Percentiles rank a stretch among this genome's conserved stretches.
These are phyloP conservation scores for Ligustrum vulgare DNA, from an alignment of 257 asterid genomes.

Conservation along the genomic window DNA sequence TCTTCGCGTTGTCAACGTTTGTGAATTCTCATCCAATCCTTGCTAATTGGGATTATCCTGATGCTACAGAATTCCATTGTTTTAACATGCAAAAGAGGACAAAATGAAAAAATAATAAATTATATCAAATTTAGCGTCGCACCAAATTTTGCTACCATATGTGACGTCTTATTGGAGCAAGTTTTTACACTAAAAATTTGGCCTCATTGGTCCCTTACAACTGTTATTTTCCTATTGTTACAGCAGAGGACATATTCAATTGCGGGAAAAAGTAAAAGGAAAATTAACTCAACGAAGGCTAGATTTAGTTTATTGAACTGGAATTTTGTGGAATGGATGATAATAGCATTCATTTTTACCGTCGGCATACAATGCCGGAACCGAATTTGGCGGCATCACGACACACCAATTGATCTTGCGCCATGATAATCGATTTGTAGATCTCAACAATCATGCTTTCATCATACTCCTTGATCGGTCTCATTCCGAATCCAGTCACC, in stretches of 20 bases:
- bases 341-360: slow-evolving; percentile 15
- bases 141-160: too few relatives aligned
- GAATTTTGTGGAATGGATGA: background rate
- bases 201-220: too few relatives aligned
- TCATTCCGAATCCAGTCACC: slow-evolving; percentile 1
- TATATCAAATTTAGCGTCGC: too few relatives aligned
- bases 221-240: background rate
- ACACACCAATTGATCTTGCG: slow-evolving; percentile 26
- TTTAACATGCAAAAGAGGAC: too few relatives aligned
- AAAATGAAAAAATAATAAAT: too few relatives aligned
- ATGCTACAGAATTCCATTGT: too few relatives aligned
- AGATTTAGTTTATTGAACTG: background rate
- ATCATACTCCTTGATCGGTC: slow-evolving; percentile 59
- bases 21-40: too few relatives aligned
- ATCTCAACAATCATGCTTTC: slow-evolving; percentile 62
- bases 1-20: too few relatives aligned
- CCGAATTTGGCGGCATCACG: slow-evolving; percentile 34
- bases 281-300: background rate
- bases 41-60: too few relatives aligned
- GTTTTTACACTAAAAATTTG: too few relatives aligned
- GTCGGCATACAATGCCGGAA: slow-evolving; percentile 44
- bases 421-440: slow-evolving; percentile 50
- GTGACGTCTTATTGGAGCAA: too few relatives aligned
- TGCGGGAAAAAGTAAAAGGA: background rate
- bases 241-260: background rate